Evolutionary conservation across 2,329 filamentous ascomycete species (phyloP).

Genomic region (Elsinoe necatrix): DNA sequence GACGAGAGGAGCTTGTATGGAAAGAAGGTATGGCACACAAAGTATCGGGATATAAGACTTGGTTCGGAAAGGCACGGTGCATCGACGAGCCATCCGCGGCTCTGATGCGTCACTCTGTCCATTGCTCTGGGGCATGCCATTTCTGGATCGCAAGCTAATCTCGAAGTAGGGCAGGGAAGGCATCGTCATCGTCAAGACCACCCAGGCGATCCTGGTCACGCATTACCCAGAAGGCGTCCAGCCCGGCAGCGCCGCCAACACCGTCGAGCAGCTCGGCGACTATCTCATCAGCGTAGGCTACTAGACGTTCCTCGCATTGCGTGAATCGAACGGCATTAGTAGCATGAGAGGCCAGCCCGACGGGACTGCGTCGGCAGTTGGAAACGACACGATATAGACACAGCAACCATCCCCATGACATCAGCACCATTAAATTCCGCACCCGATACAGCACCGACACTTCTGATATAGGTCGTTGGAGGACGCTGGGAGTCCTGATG

Average conservation of each 20-base stretch:
- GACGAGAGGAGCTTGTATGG: conserved; percentile 75
- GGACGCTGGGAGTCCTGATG: conserved; percentile 1
- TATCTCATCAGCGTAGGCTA: conserved; percentile 75
- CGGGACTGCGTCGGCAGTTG: neutral
- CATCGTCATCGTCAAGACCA: conserved; percentile 75
- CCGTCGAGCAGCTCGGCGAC: conserved; percentile 75
- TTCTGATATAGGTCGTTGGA: neutral
- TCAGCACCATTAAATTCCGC: neutral
- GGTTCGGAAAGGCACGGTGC: no score
- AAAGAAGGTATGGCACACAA: conserved; percentile 58
- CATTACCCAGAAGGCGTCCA: conserved; percentile 71
- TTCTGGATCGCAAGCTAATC: neutral
- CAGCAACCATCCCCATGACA: neutral
- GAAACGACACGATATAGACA: neutral
- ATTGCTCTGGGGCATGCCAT: neutral
- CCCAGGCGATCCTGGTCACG: conserved; percentile 76
- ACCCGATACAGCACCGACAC: neutral
- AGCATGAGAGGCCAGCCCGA: no score
- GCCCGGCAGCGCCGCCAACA: conserved; percentile 66
- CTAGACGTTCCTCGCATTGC: conserved; percentile 40
- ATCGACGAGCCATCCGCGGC: no score
- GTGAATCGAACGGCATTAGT: neutral
- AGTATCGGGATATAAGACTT: neutral
- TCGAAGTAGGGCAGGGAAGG: conserved; percentile 62
- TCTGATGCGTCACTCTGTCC: no score